Base-by-base conservation (phyloP, 768 basidiomycete species). In the Pleurotus tuber-regium region DNA sequence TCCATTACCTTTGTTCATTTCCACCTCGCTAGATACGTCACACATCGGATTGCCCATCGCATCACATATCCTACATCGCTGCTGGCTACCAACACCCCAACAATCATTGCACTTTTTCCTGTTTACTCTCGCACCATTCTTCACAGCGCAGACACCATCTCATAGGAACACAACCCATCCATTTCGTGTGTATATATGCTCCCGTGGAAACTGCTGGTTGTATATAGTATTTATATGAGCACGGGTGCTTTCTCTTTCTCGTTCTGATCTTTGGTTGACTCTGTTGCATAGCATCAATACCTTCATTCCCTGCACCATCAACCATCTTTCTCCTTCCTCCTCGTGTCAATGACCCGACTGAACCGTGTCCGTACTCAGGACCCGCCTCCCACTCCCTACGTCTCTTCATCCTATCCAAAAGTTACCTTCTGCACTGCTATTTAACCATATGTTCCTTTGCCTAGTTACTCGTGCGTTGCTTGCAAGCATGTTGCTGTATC, bases 401-500 rank as follows among this genome's bases (percentile, higher is more conserved):
- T 25, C 46, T 35, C 12, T 30, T 21, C 46, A 35, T 19, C 46
- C 11, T 19, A n/a, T 18, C 21, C 35, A 38, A 38, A 18, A 31
- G 12, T 19, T 48, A 33, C 18, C 21, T 33, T 48, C 31, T 48
- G 23, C 46, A 48, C 25, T 48, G 46, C 46, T 48, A 48, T 48
- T 48, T 48, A 48, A 48, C 46, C n/a, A 14, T 48, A 48, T 48
- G 46, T 36, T 21, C 46, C 18, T 48, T 48, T 38, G 35, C 30
- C 26, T 48, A 48, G 46, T 48, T 36, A 31, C 23, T 48, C 46
- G 31, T 48, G 46, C 46, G 18, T 48, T 48, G 46, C 46, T 31
- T 31, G 46, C 46, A 48, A 48, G 46, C 46, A 35, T 48, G 46
- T 35, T 48, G 31, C 31, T 48, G 46, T 48, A 48, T 35, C 46